Base-by-base conservation (phyloP, 139 green algal genomes). In the Chlamydomonas schloesseri region DNA sequence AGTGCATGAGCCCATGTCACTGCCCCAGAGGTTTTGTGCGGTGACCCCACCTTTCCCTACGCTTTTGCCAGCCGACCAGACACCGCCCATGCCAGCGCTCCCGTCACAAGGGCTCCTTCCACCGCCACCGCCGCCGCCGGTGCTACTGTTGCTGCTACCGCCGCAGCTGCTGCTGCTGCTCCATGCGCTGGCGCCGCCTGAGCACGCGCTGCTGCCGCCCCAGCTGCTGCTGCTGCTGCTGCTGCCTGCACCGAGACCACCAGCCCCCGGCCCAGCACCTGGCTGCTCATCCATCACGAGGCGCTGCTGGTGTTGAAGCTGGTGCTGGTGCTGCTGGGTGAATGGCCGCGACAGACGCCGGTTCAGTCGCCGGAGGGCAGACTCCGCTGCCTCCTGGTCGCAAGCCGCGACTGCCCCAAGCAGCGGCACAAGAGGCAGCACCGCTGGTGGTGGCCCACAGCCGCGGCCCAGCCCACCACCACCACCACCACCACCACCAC, bases 341-440 rank as follows among this genome's bases (percentile, higher is more conserved):
- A 80, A 31, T 26, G 73, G 73, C 10, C 73, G 73, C 29, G 34
- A 46, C 50, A 80, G 31, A 50, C 73, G 28, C 2, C 73, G 73
- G 50, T 80, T 80, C 0, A 80, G 73, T 46, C 73, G 73, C 17
- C 73, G 73, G 8, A 80, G 53, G 73, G 73, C 73, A 0, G 31
- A 18, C 53, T 80, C 50, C 14, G 73, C 50, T 15, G 28, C 50
- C 15, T 8, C 47, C 26, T 53, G 42, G 31, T 80, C 73, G 42
- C 28, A 28, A 0, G 26, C 47, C 24, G 28, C 73, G 2, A 47
- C 73, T 46, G 73, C 73, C 73, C 46, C 47, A 8, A 80, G 73
- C 50, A 80, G 50, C 47, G 73, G 73, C 47, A 80, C 24, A 11
- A 80, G 73, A 1, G 73, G 73, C 29, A 80, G 29, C 73, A 80